Evolutionary conservation across 352 stramenopile genomes (phyloP).

Genomic region (Pythium diclinum): DNA sequence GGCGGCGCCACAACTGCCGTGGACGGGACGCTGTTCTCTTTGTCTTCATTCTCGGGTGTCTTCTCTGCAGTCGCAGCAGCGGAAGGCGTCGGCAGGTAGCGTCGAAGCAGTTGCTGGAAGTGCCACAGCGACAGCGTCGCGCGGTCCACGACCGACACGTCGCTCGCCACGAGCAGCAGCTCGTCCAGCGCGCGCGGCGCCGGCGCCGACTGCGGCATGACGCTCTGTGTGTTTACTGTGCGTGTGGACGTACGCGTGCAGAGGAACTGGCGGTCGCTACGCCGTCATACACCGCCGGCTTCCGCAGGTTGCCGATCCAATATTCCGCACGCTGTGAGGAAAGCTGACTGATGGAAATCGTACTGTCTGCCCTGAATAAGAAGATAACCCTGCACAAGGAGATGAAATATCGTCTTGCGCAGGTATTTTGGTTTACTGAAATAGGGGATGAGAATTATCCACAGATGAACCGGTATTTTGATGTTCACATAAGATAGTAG

Average conservation of each 20-base stretch:
- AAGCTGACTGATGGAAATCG: not conserved
- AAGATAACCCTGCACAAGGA: too few species aligned
- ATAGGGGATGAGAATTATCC: too few species aligned
- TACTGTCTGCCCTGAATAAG: not conserved
- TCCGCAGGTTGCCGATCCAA: conserved; percentile 9
- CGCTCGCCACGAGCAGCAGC: conserved; percentile 51
- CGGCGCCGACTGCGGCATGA: conserved; percentile 5
- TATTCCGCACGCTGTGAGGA: not conserved
- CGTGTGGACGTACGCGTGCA: not conserved
- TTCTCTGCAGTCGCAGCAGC: not conserved
- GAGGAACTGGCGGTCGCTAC: not conserved
- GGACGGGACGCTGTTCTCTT: conserved; percentile 7
- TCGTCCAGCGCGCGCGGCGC: conserved; percentile 38
- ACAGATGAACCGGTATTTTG: too few species aligned
- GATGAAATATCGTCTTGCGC: too few species aligned
- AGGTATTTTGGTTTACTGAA: too few species aligned
- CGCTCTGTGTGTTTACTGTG: not conserved
- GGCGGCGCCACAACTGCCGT: not conserved
- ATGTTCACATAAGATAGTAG: not conserved
- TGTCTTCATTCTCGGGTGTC: conserved; percentile 19
- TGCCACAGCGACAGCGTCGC: conserved; percentile 79
- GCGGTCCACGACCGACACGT: conserved; percentile 72
- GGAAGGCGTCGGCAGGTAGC: conserved; percentile 38
- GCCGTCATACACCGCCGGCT: not conserved
- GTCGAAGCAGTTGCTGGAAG: conserved; percentile 58